Percentiles rank a stretch among this genome's conserved stretches.
These are phyloP conservation scores for Psilocybe cubensis DNA, from an alignment of 768 basidiomycete species.

Conservation along the genomic window DNA sequence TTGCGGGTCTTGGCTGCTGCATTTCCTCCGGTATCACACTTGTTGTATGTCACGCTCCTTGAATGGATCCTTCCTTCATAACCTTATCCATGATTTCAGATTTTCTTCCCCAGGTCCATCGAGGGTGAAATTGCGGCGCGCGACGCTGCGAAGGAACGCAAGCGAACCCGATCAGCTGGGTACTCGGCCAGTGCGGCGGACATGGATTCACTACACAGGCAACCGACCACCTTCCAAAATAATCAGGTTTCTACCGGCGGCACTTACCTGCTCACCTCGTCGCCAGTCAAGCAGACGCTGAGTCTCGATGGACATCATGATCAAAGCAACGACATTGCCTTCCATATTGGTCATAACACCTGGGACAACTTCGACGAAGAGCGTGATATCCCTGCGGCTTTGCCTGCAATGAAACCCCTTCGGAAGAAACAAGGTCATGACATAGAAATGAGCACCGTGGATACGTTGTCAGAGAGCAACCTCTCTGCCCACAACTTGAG, in stretches of 20 bases:
- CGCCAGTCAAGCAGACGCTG: slow-evolving; percentile 32
- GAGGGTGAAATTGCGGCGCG: slow-evolving; percentile 62
- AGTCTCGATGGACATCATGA: slow-evolving; percentile 22
- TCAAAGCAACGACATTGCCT: slow-evolving; percentile 5
- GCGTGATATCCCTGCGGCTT: slow-evolving; percentile 24
- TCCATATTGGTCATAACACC: slow-evolving; percentile 7
- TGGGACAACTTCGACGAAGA: slow-evolving; percentile 36
- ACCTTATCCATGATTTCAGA: slow-evolving; percentile 40
- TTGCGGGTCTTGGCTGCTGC: slow-evolving; percentile 60
- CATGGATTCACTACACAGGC: slow-evolving; percentile 22
- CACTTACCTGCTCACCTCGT: slow-evolving; percentile 39
- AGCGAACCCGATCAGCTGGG: slow-evolving; percentile 34
- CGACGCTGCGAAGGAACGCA: slow-evolving; percentile 48
- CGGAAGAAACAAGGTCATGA: slow-evolving; percentile 40
- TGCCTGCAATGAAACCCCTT: slow-evolving; percentile 45
- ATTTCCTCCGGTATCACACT: slow-evolving; percentile 79
- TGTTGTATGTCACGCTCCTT: slow-evolving; percentile 45
- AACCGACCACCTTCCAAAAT: slow-evolving; percentile 19
- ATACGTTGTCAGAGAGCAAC: slow-evolving; percentile 44
- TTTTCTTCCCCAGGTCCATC: slow-evolving; percentile 84
- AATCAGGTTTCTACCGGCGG: slow-evolving; percentile 16
- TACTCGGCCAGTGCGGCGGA: slow-evolving; percentile 25
- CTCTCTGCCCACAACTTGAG: slow-evolving; percentile 45
- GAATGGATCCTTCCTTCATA: background rate
- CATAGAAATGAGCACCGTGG: slow-evolving; percentile 38